Base-by-base conservation (phyloP, 2,329 filamentous ascomycete species). In the Pseudocercospora fuligena region DNA sequence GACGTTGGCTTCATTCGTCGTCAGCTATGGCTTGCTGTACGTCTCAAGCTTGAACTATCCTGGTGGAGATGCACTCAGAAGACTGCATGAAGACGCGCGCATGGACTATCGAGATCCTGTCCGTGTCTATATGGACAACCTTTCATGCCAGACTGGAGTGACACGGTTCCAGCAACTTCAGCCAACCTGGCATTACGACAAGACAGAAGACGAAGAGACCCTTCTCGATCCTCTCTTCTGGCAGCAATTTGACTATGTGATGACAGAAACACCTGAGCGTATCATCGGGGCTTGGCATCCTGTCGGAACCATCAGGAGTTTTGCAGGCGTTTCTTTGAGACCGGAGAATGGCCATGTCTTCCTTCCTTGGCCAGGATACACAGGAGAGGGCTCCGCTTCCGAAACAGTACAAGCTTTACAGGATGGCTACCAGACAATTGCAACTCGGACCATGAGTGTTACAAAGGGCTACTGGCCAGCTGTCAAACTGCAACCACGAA, bases 21-120 rank as follows among this genome's bases (percentile, higher is more conserved):
- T 87, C 40, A 92, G 90, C 64, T 83, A 84, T 2, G 85, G 81
- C 33, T 88, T 97, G 80, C 88, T 97, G 1, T 85, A 90, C 29
- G 82, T 96, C 66, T 97, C 93, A 0, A 90, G 92, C 14, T 88
- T 96, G 65, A 99, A 97, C 80, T 99, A 99, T 76, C 95, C 95
- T 0, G 95, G 95, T 57, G 95, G 92, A 23, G 87, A 92, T 66
- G 95, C 94, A 1, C 83, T 98, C 9, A 73, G 75, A 25, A 71
- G 75, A 11, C 78, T 85, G 1, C 82, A 84, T 66, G 51, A 68
- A 16, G 31, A 73, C 9, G 67, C 66, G 6, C 60, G 69, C 0
- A 64, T 46, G 12, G 68, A 70, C 25, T 57, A 57, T 19, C 62
- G 66, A 47, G 53, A 59, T 2, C 65, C 63, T 23, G 67, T 71